Evolutionary conservation across 176 grass and related monocot genomes (phyloP).

Genomic region (Metroxylon sagu): DNA sequence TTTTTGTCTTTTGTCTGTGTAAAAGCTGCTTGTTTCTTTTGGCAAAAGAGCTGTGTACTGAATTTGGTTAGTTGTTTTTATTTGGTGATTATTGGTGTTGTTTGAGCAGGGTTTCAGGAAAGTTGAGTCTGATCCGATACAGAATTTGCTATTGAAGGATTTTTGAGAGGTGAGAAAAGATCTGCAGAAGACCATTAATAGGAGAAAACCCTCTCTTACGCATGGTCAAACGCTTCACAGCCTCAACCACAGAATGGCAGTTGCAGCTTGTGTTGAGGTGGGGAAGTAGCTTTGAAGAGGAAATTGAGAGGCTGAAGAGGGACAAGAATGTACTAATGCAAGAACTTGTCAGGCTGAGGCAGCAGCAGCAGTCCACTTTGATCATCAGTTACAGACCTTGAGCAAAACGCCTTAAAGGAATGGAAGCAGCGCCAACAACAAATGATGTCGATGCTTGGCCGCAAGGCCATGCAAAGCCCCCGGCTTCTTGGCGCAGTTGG

Average conservation of each 20-base stretch:
- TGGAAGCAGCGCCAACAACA: conserved; percentile 86
- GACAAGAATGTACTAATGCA: conserved; percentile 99
- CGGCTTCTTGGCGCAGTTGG: conserved; percentile 77
- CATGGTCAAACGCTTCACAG: conserved; percentile 46
- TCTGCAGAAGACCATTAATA: conserved; percentile 80
- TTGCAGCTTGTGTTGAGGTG: conserved; percentile 82
- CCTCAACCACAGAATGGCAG: conserved; percentile 47
- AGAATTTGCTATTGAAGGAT: conserved; percentile 98
- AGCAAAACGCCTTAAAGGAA: conserved; percentile 75
- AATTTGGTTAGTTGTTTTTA: neutral
- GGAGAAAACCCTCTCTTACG: conserved; percentile 63
- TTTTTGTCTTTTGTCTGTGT: neutral
- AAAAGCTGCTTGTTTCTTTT: conserved; percentile 1
- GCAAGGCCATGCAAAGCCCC: conserved; percentile 84
- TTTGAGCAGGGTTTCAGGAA: conserved; percentile 85
- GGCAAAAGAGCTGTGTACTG: neutral
- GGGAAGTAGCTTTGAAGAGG: conserved; percentile 88
- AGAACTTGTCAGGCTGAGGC: conserved; percentile 74
- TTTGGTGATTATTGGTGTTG: neutral
- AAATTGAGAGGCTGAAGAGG: conserved; percentile 82
- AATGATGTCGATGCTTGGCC: conserved; percentile 96
- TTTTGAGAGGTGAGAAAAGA: conserved; percentile 81
- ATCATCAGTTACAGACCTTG: conserved; percentile 79
- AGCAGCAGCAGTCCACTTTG: conserved; percentile 83
- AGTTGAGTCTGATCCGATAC: conserved; percentile 92